Percentiles rank a stretch among this genome's conserved stretches.
These are phyloP conservation scores for Melanomma pulvis-pyrius DNA, from an alignment of 495 filamentous ascomycete genomes.

Conservation along the genomic window DNA sequence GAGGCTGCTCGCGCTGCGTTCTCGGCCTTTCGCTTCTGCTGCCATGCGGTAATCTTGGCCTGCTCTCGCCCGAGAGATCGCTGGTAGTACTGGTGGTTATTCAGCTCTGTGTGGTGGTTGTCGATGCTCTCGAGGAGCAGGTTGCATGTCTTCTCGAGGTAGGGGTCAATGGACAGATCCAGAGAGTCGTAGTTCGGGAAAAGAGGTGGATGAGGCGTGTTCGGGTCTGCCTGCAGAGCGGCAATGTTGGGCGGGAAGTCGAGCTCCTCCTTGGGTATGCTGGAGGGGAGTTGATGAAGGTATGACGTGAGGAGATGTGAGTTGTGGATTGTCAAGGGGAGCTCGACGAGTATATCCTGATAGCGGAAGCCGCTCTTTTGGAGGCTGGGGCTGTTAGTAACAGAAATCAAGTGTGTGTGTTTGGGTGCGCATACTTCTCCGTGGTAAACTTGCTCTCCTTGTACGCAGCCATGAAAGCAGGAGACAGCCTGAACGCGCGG, in stretches of 20 bases:
- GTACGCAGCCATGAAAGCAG: slow-evolving; percentile 85
- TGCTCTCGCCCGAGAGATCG: slow-evolving; percentile 94
- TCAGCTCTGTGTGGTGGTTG: slow-evolving; percentile 94
- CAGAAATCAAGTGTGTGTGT: neutral
- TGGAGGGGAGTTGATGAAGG: slow-evolving; percentile 79
- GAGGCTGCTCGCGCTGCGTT: slow-evolving; percentile 80
- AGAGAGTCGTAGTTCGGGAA: slow-evolving; percentile 84
- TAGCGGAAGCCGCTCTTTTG: slow-evolving; percentile 91
- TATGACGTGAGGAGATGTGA: slow-evolving; percentile 94
- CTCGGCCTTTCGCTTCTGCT: slow-evolving; percentile 92
- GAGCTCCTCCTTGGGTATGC: slow-evolving; percentile 61
- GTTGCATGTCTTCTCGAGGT: slow-evolving; percentile 98
- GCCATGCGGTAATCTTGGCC: slow-evolving; percentile 93
- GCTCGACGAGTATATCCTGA: slow-evolving; percentile 89
- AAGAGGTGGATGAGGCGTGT: slow-evolving; percentile 60
- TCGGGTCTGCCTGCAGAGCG: slow-evolving; percentile 62
- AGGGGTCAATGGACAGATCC: slow-evolving; percentile 92
- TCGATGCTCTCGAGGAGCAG: slow-evolving; percentile 95
- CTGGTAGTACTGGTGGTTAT: slow-evolving; percentile 99
- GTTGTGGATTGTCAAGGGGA: slow-evolving; percentile 93
- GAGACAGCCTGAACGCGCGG: slow-evolving; percentile 86
- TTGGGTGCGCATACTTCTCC: slow-evolving; percentile 68
- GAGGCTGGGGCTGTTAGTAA: slow-evolving; percentile 59
- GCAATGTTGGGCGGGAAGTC: slow-evolving; percentile 74
- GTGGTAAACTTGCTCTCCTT: slow-evolving; percentile 97